Evolutionary conservation across 2,329 filamentous ascomycete genomes (phyloP), one percentile per base, ranked within the genome.

Genomic region (Aspergillus neoniger): DNA sequence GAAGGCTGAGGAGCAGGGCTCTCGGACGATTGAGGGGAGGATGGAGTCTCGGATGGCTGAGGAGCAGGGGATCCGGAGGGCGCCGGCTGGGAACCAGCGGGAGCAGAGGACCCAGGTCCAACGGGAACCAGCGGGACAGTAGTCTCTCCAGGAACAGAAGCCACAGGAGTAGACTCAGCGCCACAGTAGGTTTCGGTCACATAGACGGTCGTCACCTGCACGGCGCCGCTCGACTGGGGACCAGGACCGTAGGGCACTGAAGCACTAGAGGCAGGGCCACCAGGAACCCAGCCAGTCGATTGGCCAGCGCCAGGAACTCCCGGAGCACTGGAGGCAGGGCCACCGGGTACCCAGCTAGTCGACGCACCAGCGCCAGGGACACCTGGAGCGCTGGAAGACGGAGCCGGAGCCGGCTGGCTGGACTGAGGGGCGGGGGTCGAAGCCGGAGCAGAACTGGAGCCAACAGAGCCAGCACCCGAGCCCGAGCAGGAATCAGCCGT

Each of bases 401-500:
- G 51, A n/a, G 32, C 51, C 5, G 51, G 30, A 41, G 39, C 51
- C 21, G 51, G 51, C 25, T n/a, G 12, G 47, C 47, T 32, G 28
- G 32, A 28, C 51, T 19, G 55, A 51, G 50, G 47, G 14, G 48
- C 60, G 38, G 59, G 28, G 47, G 62, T 56, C 8, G 51, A 55
- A 39, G 63, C 39, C 9, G 60, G 55, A 55, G 39, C 54, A 30
- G 68, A 56, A 59, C 59, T 52, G 39, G 65, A 44, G 52, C 65
- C 62, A n/a, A 52, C 63, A 54, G 68, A 53, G 28, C 63, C 58
- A 43, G 68, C 47, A 44, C 65, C 65, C 14, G 65, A 60, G 54
- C 62, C 64, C 8, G 70, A 69, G 71, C 79, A 80, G 39, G 68
- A 68, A 61, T 78, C 74, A 10, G 78, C 75, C 14, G 43, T 70